These are phyloP conservation scores for Gossypium bickii DNA, from an alignment of 345 rosid genomes.

Conservation along the genomic window DNA sequence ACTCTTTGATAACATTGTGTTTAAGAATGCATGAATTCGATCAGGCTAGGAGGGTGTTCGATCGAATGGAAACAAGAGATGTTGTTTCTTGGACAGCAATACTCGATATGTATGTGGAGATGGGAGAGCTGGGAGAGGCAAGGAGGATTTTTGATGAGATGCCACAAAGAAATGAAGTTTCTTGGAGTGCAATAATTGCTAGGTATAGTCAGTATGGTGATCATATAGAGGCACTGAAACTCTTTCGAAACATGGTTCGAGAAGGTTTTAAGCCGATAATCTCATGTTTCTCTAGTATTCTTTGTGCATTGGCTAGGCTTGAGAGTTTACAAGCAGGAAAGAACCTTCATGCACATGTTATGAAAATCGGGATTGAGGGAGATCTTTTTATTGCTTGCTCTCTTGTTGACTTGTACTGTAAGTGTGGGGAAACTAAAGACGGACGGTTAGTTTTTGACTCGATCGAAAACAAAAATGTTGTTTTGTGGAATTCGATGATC, in stretches of 20 bases:
- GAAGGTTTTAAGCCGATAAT: conserved; percentile 32
- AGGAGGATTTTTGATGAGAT: conserved; percentile 47
- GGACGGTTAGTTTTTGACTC: conserved; percentile 43
- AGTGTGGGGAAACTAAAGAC: conserved; percentile 35
- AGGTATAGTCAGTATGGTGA: conserved; percentile 52
- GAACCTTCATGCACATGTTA: conserved; percentile 40
- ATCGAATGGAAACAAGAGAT: conserved; percentile 43
- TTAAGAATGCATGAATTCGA: conserved; percentile 42
- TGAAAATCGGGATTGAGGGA: conserved; percentile 33
- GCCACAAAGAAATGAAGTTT: conserved; percentile 55
- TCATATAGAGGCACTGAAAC: conserved; percentile 40
- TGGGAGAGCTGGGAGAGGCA: conserved; percentile 42
- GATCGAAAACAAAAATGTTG: conserved; percentile 31
- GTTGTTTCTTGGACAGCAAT: conserved; percentile 61
- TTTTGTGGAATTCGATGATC: conserved; percentile 53
- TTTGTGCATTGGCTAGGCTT: conserved; percentile 40
- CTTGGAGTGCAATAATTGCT: conserved; percentile 60
- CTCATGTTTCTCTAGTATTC: conserved; percentile 40
- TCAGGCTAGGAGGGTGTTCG: conserved; percentile 39
- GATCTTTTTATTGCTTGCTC: conserved; percentile 36
- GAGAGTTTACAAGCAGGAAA: conserved; percentile 37
- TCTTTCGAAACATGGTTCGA: conserved; percentile 39
- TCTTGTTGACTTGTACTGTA: conserved; percentile 52
- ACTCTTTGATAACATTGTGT: conserved; percentile 47
- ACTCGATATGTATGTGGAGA: conserved; percentile 42